Base-by-base conservation (phyloP, 1,139 yeast genomes). In the Taphrina populina region DNA sequence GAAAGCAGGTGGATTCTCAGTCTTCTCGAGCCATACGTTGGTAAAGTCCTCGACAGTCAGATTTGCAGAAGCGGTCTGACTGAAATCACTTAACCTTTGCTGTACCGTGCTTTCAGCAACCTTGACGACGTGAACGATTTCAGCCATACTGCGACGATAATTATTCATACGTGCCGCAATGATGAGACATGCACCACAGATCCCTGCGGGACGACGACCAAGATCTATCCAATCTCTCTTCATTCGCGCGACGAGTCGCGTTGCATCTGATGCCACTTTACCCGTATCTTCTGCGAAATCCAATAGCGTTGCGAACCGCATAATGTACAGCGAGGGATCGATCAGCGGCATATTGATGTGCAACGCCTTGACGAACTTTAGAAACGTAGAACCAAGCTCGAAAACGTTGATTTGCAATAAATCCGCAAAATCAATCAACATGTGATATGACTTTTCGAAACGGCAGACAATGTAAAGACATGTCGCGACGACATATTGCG, bases 171-270 rank as follows among this genome's bases (percentile, higher is more conserved):
- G 78, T 2, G 96, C 92, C 0, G 99, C 98, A 53, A 92, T 72
- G 49, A 94, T 70, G 1, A 92, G 77, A 70, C 97, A 88, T 0
- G 98, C 98, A 26, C 98, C 99, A 0, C 98, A 98, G 52, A 92
- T 80, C 65, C 99, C 98, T 0, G 98, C 97, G 0, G 98, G 98
- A 60, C 98, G 77, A 67, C 99, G 79, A 30, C 99, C 99, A 69
- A 88, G 95, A 66, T 84, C 86, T 62, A 92, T 85, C 96, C 97
- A 92, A 67, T 92, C 98, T 51, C 82, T 79, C 20, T 90, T 77
- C 99, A 92, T 92, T 64, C 96, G 76, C 65, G 82, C 88, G 0
- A 95, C 95, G 33, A 92, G 72, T 63, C 83, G 80, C 6, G 83
- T 83, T 0, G 98, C 97, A 69, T 94, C 98, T 57, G 78, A 78